Evolutionary conservation across 495 filamentous ascomycete genomes (phyloP), one percentile per base, ranked within the genome.

Genomic region (Tuber umbilicatum): DNA sequence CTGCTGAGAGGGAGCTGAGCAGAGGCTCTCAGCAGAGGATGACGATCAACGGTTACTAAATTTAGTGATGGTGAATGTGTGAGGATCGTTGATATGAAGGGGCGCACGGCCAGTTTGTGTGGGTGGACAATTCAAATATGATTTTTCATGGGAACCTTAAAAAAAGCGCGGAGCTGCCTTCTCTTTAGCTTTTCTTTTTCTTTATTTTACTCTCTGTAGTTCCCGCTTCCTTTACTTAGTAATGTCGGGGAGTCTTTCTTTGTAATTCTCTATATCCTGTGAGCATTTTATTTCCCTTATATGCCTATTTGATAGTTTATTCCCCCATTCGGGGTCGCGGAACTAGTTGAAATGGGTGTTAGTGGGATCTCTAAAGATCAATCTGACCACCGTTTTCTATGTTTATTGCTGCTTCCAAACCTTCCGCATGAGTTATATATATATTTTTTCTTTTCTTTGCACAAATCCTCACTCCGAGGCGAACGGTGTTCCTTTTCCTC

Each of bases 1-100:
- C 93, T 71, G 94, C 96, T 37, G 95, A 99, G 73, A 89, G 96
- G 73, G 95, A 98, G 84, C 87, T 98, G 81, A 98, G 96, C 91
- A 89, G 95, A 81, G 93, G 93, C 87, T 97, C 93, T 70, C 93
- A 97, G 86, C 94, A 97, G 86, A 89, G 95, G 80, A 92, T 94
- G 88, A 97, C 93, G 67, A 97, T 98, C 94, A 98, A 99, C 83
- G 95, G 95, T 23, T 81, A 81, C 72, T 81, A 74, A 71, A 21
- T 27, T 64, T 35, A 2, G 47, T 55, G 16, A 27, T 35, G 16
- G 27, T 68, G 50, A 12, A 12, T 9, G 27, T 35, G n/a, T 37
- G 47, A 71, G 10, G 23, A 27, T 19, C 55, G n/a, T 35, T 35
- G 55, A 35, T 64, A 64, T 64, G 55, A 35, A 35, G 55, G 55